Percentiles rank a stretch among this genome's conserved stretches.
These are phyloP conservation scores for Lecanosticta acicola DNA, from an alignment of 2,329 filamentous ascomycete species.

Conservation along the genomic window DNA sequence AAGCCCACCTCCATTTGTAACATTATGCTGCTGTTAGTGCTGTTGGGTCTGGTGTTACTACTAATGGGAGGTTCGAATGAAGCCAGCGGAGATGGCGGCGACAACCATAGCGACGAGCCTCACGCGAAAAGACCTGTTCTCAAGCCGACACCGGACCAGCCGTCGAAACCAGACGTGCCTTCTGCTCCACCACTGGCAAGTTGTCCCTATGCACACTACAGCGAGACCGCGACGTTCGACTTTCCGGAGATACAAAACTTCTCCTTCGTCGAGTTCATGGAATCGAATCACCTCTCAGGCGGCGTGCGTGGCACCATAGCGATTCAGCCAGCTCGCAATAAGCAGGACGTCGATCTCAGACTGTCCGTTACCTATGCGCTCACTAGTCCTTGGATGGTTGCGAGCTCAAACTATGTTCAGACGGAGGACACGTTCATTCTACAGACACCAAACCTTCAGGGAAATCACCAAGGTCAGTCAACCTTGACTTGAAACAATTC, in stretches of 20 bases:
- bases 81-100: not conserved
- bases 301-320: constrained; percentile 36
- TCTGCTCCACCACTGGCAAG: constrained; percentile 3
- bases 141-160: not conserved
- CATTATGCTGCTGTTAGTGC: constrained; percentile 9
- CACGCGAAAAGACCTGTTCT: not conserved
- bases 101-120: not conserved
- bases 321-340: constrained; percentile 31
- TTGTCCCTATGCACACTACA: constrained; percentile 15
- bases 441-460: constrained; percentile 16
- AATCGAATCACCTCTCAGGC: constrained; percentile 16
- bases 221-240: constrained; percentile 9
- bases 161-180: not conserved
- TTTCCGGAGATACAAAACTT: constrained; percentile 19
- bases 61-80: constrained; percentile 2
- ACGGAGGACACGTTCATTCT: constrained; percentile 18
- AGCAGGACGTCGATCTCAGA: constrained; percentile 34
- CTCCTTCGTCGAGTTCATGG: constrained; percentile 25
- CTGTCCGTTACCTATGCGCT: constrained; percentile 36
- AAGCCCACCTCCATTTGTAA: constrained; percentile 11
- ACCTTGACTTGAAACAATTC: not conserved
- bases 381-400: constrained; percentile 30
- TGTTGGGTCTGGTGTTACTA: constrained; percentile 8
- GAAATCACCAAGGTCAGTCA: not conserved
- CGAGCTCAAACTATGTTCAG: constrained; percentile 29